Conservation (phyloP, 148 eudicot genomes). For the Rhododendron simsii region DNA sequence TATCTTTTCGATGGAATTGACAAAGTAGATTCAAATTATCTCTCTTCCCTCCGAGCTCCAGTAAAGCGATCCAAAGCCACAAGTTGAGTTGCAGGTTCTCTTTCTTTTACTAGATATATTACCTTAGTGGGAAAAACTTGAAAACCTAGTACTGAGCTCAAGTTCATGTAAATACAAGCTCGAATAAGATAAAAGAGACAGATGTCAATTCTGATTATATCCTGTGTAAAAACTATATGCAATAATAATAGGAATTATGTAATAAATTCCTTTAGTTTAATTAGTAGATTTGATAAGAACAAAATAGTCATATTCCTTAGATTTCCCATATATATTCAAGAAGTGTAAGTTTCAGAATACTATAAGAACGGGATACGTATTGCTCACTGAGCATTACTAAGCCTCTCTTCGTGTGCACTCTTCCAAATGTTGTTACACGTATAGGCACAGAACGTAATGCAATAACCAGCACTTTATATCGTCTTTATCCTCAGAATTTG, state of each 20-base stretch:
- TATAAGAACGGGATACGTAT: background rate
- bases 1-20: slow-evolving; percentile 79
- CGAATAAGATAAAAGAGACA: background rate
- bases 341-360: background rate
- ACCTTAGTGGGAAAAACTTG: background rate
- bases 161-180: background rate
- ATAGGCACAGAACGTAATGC: background rate
- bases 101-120: background rate
- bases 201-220: background rate
- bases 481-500: background rate
- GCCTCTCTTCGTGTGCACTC: background rate
- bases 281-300: background rate
- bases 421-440: background rate
- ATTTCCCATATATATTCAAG: background rate
- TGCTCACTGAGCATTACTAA: background rate
- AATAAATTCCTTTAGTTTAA: background rate
- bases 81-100: slow-evolving; percentile 16
- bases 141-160: background rate
- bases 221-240: background rate
- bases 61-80: slow-evolving; percentile 53
- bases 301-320: background rate
- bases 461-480: background rate
- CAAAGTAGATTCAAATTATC: slow-evolving; percentile 58
- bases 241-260: background rate
- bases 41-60: slow-evolving; percentile 81